Conservation (phyloP, 2,329 filamentous ascomycete genomes). For the Colletotrichum acutatum region DNA sequence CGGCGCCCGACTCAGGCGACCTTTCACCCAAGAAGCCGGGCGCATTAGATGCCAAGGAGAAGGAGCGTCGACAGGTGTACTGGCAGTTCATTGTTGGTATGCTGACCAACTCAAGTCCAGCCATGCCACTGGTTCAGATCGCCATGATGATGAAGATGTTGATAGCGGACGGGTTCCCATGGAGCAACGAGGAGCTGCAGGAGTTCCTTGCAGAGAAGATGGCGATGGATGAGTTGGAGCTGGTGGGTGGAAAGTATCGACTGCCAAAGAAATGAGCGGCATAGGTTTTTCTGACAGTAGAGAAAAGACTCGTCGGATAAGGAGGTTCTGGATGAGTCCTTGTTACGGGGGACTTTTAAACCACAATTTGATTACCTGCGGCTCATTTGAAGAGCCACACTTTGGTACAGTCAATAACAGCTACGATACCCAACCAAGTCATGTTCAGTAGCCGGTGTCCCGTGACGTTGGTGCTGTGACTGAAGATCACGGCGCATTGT, state of each 20-base stretch:
- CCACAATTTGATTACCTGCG: neutral
- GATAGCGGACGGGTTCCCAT: conserved; percentile 87
- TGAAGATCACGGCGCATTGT: neutral
- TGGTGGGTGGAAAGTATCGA: conserved; percentile 77
- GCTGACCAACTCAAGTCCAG: conserved; percentile 87
- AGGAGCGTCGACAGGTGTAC: conserved; percentile 73
- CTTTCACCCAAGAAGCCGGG: conserved; percentile 60
- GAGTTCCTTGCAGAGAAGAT: conserved; percentile 85
- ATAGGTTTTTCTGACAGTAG: neutral
- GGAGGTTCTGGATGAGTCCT: neutral
- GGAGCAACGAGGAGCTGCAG: conserved; percentile 87
- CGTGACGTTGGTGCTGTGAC: neutral
- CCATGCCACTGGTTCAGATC: conserved; percentile 85
- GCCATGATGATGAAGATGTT: conserved; percentile 96
- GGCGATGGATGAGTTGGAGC: conserved; percentile 75
- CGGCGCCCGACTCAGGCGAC: conserved; percentile 42
- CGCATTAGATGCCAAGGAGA: conserved; percentile 72
- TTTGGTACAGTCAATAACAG: neutral
- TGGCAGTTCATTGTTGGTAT: conserved; percentile 94
- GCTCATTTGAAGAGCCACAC: neutral
- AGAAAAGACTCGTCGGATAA: neutral
- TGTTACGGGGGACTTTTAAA: neutral
- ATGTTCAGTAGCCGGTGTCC: neutral
- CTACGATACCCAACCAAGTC: neutral
- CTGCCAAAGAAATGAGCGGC: conserved; percentile 65